Evolutionary conservation across 495 filamentous ascomycete species (phyloP), one percentile per base, ranked within the genome.

Genomic region (Lophium mytilinum): DNA sequence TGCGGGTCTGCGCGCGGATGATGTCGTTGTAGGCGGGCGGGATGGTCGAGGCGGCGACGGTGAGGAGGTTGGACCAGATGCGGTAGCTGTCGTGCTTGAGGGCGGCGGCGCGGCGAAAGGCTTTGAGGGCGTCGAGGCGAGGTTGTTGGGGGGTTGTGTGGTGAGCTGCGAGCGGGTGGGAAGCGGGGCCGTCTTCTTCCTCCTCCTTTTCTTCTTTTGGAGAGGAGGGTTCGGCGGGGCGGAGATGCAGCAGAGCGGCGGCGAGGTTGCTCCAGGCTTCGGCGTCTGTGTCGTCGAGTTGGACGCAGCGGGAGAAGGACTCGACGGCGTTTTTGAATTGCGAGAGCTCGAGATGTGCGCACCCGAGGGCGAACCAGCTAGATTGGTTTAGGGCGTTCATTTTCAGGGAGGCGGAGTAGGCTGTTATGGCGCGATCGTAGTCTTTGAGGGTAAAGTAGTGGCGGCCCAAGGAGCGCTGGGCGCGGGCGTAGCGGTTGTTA

Each of bases 241-340:
- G 65, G 15, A 64, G 52, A 17, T 66, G 61, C 0, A 90, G 71
- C 33, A 96, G 79, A 0, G 92, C 84, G 0, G 87, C 90, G 5
- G 90, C 93, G 11, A 99, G 81, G 62, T 97, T 99, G 58, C 86
- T 93, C 88, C 91, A 99, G 2, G 88, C 87, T 61, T 95, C 85
- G 2, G 88, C 93, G 66, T 97, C 93, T 40, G 81, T 84, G 40
- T 92, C 89, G 37, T 95, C 94, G 30, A 88, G 78, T 60, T 85
- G 78, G 33, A 97, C 87, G 3, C 83, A 81, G 10, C 89, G 77
- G 6, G 84, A 78, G 66, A 95, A 99, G 0, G 92, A 86, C 15
- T 93, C 82, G n/a, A 86, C 79, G 0, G 94, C 90, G n/a, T 85
- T 83, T 11, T 83, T 72, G 76, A 87, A 99, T 21, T 83, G 69